These are phyloP conservation scores for Penicillium sp. DNA, from an alignment of 2,329 filamentous ascomycete species.

Conservation along the genomic window DNA sequence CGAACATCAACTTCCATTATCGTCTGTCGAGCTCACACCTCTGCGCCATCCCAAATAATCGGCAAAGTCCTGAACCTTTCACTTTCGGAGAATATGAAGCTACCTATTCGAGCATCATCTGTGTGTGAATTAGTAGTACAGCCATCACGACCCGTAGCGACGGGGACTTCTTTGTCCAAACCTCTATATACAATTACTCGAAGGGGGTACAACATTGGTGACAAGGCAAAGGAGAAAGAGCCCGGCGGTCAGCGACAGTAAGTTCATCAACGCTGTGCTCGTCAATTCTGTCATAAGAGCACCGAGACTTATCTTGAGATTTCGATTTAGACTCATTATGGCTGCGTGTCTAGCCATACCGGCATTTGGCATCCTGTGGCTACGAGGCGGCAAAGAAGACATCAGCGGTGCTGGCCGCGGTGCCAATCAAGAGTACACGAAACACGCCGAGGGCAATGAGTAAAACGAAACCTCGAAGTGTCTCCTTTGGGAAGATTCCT, in stretches of 20 bases:
- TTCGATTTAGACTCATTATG: neutral
- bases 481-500: neutral
- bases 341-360: neutral
- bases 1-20: too few relatives aligned
- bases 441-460: neutral
- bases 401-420: neutral
- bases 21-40: neutral
- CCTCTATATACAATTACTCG: neutral
- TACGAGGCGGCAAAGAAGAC: neutral
- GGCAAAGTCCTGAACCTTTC: neutral
- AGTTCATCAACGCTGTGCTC: neutral
- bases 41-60: neutral
- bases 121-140: neutral
- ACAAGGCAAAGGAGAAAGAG: neutral
- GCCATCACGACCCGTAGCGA: neutral
- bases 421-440: neutral
- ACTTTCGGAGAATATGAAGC: neutral
- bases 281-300: neutral
- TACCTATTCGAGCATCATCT: neutral
- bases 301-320: neutral
- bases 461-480: neutral
- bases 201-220: neutral
- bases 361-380: neutral
- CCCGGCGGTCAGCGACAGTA: neutral
- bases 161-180: neutral